Evolutionary conservation across 2,329 filamentous ascomycete species (phyloP), one percentile per base, ranked within the genome.

Genomic region (Clarireedia sp.): DNA sequence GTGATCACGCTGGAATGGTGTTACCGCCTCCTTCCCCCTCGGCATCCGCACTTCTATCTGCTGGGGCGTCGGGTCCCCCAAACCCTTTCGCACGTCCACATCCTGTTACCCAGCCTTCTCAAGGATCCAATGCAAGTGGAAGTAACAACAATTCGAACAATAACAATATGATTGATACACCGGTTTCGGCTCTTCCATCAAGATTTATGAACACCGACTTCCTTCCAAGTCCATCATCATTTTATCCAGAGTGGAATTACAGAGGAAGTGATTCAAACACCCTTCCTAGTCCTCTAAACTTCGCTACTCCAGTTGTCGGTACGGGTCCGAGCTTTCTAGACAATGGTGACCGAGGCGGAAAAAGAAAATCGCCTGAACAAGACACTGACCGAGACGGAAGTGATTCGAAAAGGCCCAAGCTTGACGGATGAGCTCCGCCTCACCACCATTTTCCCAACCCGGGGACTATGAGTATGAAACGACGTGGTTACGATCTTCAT

Each of bases 71-170:
- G 38, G 94, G 94, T 0, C 94, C 94, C 14, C 90, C 90, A 2
- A 99, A 99, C 69, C 94, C 94, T 0, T 99, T 97, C 70, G 94
- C 94, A 7, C 81, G 92, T 43, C 94, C 92, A 24, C 90, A 85
- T 4, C 89, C 90, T 26, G 78, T 82, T 55, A 82, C 79, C 64
- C 72, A 74, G 43, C 72, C 66, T 64, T 67, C 62, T 64, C 72
- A 57, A 5, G 63, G 59, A 24, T 61, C 62, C 29, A 66, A 65
- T 52, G 47, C 54, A 17, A 72, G 43, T 69, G 71, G 70, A 10
- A 74, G 66, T 57, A 74, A 53, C 23, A 73, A 41, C 69, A 72
- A 69, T 16, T 74, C 66, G 57, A 74, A 56, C 14, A 41, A 41
- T 70, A 70, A 66, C 57, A 74, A 69, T 50, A 72, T 76, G 60